These are phyloP conservation scores for Durio zibethinus DNA, from an alignment of 345 rosid species.

Conservation along the genomic window DNA sequence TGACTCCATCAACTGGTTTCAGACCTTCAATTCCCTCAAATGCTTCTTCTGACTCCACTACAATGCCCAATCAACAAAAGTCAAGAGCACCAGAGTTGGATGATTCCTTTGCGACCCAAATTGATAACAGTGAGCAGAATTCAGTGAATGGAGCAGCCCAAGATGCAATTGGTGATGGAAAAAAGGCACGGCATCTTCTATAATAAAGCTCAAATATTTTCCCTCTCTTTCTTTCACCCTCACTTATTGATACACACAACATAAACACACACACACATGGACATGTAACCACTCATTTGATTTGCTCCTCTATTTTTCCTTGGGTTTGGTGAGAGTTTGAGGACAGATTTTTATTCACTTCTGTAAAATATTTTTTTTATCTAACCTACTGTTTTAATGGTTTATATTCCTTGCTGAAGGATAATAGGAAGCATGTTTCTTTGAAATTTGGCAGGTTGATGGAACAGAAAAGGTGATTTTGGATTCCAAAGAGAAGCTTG, in stretches of 20 bases:
- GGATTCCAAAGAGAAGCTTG: constrained; percentile 92
- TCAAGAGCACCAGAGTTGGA: constrained; percentile 41
- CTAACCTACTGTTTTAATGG: background rate
- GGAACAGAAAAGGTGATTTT: constrained; percentile 58
- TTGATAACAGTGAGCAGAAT: constrained; percentile 39
- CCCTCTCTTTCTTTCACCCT: background rate
- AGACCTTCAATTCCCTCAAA: constrained; percentile 65
- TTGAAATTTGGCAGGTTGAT: constrained; percentile 43
- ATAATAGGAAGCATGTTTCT: constrained; percentile 10
- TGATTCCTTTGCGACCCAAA: constrained; percentile 59
- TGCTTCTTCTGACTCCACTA: constrained; percentile 37
- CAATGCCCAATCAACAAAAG: constrained; percentile 48
- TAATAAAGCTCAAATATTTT: background rate
- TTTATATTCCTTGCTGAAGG: background rate
- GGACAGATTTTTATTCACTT: background rate
- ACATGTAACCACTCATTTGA: background rate
- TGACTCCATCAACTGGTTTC: constrained; percentile 44
- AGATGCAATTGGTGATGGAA: constrained; percentile 45
- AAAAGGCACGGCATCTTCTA: constrained; percentile 41
- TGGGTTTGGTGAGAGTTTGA: background rate
- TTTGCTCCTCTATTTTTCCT: background rate
- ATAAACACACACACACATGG: background rate
- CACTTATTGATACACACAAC: too few relatives aligned
- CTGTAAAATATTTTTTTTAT: background rate
- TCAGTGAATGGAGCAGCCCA: constrained; percentile 38